These are phyloP conservation scores for Suillus hirtellus DNA, from an alignment of 768 basidiomycete genomes.

Conservation along the genomic window DNA sequence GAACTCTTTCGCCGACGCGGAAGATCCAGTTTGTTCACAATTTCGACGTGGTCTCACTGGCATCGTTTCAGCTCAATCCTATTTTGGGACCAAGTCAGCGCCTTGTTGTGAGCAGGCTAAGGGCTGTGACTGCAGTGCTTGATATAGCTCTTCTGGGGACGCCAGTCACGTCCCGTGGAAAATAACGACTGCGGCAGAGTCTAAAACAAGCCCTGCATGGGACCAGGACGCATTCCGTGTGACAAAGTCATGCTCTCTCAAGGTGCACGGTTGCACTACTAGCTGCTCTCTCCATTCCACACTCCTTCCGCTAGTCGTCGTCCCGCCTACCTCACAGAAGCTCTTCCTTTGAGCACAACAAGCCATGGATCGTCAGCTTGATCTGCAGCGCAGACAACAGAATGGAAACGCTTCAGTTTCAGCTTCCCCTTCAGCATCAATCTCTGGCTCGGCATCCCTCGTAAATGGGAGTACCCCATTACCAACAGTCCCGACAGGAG, in stretches of 20 bases:
- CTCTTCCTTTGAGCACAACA: conserved; percentile 3
- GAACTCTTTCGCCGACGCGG: too few relatives aligned
- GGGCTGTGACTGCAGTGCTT: conserved; percentile 11
- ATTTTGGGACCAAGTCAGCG: conserved; percentile 2
- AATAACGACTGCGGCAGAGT: conserved; percentile 6
- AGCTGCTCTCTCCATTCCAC: background rate
- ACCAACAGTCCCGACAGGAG: conserved; percentile 45
- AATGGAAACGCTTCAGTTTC: conserved; percentile 13
- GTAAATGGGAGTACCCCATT: conserved; percentile 35
- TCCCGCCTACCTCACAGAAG: background rate
- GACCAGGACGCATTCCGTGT: conserved; percentile 15
- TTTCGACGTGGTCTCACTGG: background rate
- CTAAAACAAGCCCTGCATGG: conserved; percentile 21
- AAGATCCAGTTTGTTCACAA: background rate
- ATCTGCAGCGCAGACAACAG: conserved; percentile 29
- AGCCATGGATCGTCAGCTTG: conserved; percentile 14
- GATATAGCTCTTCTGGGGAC: conserved; percentile 7
- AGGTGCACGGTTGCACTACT: conserved; percentile 5
- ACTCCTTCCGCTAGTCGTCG: conserved; percentile 3
- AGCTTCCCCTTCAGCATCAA: conserved; percentile 8
- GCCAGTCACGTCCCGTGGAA: conserved; percentile 9
- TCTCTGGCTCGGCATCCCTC: conserved; percentile 9
- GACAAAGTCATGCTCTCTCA: conserved; percentile 11
- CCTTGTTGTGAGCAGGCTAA: conserved; percentile 1
- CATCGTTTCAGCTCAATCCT: background rate